Conservation (phyloP, 2,329 filamentous ascomycete species). For the Atkinsonella hypoxylon region DNA sequence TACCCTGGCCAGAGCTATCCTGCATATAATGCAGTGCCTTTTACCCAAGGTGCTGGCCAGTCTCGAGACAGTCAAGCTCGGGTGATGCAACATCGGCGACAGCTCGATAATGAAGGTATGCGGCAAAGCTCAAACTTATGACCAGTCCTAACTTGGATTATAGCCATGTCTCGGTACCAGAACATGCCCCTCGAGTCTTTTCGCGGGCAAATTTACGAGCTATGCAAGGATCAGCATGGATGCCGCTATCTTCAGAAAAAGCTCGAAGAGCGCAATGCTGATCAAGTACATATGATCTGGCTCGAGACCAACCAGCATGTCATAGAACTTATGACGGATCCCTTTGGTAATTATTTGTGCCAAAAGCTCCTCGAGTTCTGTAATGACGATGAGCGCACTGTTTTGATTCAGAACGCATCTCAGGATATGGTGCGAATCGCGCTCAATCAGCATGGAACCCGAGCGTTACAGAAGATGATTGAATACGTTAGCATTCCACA, state of each 20-base stretch:
- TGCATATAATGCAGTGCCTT: slow-evolving; percentile 39
- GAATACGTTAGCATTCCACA: slow-evolving; percentile 81
- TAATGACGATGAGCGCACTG: slow-evolving; percentile 88
- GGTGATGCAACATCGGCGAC: slow-evolving; percentile 62
- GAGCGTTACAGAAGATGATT: slow-evolving; percentile 98
- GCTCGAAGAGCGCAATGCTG: slow-evolving; percentile 75
- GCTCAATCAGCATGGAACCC: slow-evolving; percentile 91
- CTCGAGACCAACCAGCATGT: slow-evolving; percentile 87
- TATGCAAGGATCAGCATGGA: slow-evolving; percentile 97
- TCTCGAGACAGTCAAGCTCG: slow-evolving; percentile 65
- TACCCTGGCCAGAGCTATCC: slow-evolving; percentile 48
- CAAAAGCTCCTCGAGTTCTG: slow-evolving; percentile 96
- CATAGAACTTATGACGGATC: slow-evolving; percentile 96
- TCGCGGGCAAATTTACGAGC: slow-evolving; percentile 69
- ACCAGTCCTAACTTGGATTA: slow-evolving; percentile 10
- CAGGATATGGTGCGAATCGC: slow-evolving; percentile 85
- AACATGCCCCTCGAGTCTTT: slow-evolving; percentile 74
- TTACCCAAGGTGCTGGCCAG: slow-evolving; percentile 35
- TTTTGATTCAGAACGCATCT: slow-evolving; percentile 80
- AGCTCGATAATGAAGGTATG: slow-evolving; percentile 60
- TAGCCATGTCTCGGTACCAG: slow-evolving; percentile 67
- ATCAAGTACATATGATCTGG: slow-evolving; percentile 87
- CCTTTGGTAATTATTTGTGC: slow-evolving; percentile 98
- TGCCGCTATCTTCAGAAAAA: slow-evolving; percentile 97
- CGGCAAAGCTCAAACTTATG: not conserved